Evolutionary conservation across 257 asterid genomes (phyloP).

Genomic region (Solanum pimpinellifolium): DNA sequence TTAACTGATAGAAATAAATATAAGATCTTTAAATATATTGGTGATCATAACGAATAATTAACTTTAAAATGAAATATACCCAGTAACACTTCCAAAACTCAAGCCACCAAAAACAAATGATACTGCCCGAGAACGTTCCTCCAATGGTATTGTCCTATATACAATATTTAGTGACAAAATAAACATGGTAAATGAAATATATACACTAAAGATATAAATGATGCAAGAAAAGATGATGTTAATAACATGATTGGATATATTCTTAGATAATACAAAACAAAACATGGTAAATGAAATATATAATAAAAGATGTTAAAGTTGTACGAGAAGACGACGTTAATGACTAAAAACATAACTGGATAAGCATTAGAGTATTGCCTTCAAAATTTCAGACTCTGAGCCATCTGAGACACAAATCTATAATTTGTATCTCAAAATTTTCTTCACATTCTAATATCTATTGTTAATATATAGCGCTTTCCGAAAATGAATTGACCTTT

Average conservation of each 20-base stretch:
- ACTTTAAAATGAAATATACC: constrained; percentile 33
- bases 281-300: too few relatives aligned
- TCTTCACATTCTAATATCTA: not conserved
- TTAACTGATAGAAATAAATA: not conserved
- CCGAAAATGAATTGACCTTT: not conserved
- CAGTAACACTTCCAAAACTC: constrained; percentile 91
- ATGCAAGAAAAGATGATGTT: not conserved
- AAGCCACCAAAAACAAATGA: constrained; percentile 95
- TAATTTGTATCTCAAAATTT: not conserved
- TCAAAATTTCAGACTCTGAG: not conserved
- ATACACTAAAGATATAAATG: not conserved
- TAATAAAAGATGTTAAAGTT: not conserved
- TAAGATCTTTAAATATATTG: not conserved
- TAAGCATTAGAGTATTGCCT: not conserved
- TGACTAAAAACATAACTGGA: not conserved
- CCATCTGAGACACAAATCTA: not conserved
- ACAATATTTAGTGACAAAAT: not conserved
- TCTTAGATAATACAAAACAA: too few relatives aligned
- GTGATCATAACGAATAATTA: not conserved
- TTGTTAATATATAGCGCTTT: not conserved
- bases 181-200: not conserved
- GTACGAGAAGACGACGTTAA: not conserved
- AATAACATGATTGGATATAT: not conserved
- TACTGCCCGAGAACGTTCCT: constrained; percentile 96
- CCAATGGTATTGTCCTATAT: constrained; percentile 79